These are phyloP conservation scores for Ustilago bromivora DNA, from an alignment of 1,284 basidiomycete species.

Conservation along the genomic window DNA sequence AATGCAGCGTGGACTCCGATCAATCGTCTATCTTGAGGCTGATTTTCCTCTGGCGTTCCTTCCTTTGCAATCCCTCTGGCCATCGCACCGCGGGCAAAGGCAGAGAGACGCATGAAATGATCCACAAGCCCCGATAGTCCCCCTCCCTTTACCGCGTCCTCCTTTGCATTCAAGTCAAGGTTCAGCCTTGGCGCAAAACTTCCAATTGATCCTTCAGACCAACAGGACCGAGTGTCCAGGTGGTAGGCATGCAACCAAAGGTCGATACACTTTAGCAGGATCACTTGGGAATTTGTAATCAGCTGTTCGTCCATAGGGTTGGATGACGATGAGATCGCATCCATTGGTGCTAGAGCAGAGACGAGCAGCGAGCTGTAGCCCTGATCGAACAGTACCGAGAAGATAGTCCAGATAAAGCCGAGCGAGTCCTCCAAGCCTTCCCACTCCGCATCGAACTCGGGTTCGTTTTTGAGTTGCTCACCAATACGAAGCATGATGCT, in stretches of 20 bases:
- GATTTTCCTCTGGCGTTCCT: constrained; percentile 19
- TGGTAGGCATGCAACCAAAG: constrained; percentile 45
- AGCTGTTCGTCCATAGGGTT: constrained; percentile 20
- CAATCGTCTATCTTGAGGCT: constrained; percentile 40
- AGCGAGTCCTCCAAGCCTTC: constrained; percentile 39
- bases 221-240: constrained; percentile 1
- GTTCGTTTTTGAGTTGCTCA: constrained; percentile 8
- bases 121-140: constrained; percentile 31
- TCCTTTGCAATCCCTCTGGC: constrained; percentile 25
- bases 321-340: constrained; percentile 9
- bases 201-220: neutral
- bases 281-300: constrained; percentile 45
- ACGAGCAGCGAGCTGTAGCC: constrained; percentile 33
- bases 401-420: constrained; percentile 49
- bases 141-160: neutral
- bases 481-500: constrained; percentile 43
- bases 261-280: constrained; percentile 53
- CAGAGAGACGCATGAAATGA: constrained; percentile 27
- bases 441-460: constrained; percentile 18
- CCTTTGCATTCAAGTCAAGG: neutral
- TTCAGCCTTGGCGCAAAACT: neutral
- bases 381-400: constrained; percentile 40
- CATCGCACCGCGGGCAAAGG: constrained; percentile 46
- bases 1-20: constrained; percentile 48
- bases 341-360: constrained; percentile 23